These are phyloP conservation scores for Dothistroma septosporum DNA, from an alignment of 2,329 filamentous ascomycete species.

Conservation along the genomic window DNA sequence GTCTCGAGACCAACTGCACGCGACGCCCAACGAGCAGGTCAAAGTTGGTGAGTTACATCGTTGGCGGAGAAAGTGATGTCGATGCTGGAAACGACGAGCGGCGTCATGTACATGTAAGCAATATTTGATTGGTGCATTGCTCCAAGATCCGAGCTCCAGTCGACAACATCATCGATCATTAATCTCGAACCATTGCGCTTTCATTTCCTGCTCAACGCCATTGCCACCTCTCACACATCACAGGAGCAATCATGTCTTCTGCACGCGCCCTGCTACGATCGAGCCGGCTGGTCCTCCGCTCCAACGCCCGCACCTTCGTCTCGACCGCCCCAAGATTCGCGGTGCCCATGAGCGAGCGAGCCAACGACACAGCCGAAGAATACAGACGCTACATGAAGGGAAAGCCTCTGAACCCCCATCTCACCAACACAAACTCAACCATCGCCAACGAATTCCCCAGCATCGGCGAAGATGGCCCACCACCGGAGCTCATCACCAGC, in stretches of 20 bases:
- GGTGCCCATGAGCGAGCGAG: constrained; percentile 45
- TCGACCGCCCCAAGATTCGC: constrained; percentile 37
- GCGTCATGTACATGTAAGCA: background rate
- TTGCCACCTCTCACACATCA: background rate
- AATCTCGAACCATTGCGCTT: background rate
- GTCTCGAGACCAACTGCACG: background rate
- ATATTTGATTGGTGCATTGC: background rate
- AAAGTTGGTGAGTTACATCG: background rate
- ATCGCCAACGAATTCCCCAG: constrained; percentile 60
- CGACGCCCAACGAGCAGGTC: background rate
- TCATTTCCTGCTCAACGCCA: background rate
- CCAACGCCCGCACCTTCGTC: constrained; percentile 38
- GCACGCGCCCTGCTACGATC: constrained; percentile 45
- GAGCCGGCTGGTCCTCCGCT: constrained; percentile 39
- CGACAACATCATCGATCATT: background rate
- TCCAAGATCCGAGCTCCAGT: background rate
- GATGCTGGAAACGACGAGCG: background rate
- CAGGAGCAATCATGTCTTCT: constrained; percentile 41
- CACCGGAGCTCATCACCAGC: constrained; percentile 58
- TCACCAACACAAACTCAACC: constrained; percentile 62
- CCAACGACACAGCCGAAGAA: constrained; percentile 51
- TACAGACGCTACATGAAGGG: constrained; percentile 55
- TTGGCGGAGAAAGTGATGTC: too few relatives aligned
- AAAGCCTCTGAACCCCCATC: constrained; percentile 57
- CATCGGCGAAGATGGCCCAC: constrained; percentile 53